A percentile compares a stretch with the other conserved stretches of the same genome.
phyloP scores from a whole-genome alignment of 495 filamentous ascomycete genomes.

The Parathielavia hyrcaniae region DNA sequence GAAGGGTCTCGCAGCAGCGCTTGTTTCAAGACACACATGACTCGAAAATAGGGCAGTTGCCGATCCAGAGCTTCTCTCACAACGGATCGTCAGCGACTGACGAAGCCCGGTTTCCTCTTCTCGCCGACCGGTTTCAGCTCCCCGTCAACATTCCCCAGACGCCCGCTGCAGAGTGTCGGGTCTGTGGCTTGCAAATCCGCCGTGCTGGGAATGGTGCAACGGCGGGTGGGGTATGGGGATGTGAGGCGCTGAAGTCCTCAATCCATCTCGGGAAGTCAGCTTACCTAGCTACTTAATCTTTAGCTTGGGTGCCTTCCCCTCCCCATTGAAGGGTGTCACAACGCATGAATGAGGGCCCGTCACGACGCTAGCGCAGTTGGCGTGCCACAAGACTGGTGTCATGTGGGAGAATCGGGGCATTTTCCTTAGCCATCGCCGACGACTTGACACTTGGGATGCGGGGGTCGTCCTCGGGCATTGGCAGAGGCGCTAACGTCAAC shows the following conservation, averaged over 20 bases:
- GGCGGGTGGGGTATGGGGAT: background rate
- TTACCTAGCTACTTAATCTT: too few relatives aligned
- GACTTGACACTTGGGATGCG: background rate
- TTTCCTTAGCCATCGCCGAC: background rate
- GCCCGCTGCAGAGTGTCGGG: background rate
- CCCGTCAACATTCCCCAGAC: background rate
- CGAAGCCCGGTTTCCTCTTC: background rate
- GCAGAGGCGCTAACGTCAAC: background rate
- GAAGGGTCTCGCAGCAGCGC: background rate
- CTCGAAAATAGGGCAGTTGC: background rate
- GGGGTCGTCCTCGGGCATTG: slow-evolving; percentile 7
- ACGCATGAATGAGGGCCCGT: slow-evolving; percentile 2
- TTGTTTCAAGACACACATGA: background rate
- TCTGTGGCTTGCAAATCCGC: slow-evolving; percentile 2
- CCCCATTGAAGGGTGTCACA: background rate
- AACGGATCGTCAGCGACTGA: background rate
- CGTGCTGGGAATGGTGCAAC: background rate
- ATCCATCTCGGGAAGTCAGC: too few relatives aligned
- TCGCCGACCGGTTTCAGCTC: background rate
- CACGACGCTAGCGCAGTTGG: background rate
- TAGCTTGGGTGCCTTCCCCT: too few relatives aligned
- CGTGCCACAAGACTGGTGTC: slow-evolving; percentile 2
- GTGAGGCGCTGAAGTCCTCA: too few relatives aligned
- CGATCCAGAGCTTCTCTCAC: slow-evolving; percentile 2
- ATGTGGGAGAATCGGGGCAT: slow-evolving; percentile 4